Conservation (phyloP, 1,284 basidiomycete genomes). For the Inonotus obliquus region DNA sequence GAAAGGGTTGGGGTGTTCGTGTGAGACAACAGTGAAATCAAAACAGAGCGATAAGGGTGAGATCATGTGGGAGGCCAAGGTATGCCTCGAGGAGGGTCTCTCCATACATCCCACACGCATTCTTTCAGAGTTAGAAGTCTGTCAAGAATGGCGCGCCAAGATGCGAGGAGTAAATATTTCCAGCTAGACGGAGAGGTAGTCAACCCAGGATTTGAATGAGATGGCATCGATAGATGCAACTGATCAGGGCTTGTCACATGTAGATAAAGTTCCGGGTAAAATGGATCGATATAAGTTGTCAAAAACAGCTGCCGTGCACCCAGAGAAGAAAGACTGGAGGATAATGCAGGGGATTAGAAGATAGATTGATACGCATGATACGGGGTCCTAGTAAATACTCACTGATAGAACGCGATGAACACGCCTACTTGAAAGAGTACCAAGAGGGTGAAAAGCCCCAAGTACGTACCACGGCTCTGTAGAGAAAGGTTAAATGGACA, state of each 20-base stretch:
- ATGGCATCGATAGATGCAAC: conserved; percentile 30
- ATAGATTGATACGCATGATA: not conserved
- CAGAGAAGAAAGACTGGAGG: conserved; percentile 33
- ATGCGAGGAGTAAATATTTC: not conserved
- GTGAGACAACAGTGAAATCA: not conserved
- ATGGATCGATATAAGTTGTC: conserved; percentile 67
- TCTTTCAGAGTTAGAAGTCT: conserved; percentile 8
- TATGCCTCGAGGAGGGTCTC: conserved; percentile 14
- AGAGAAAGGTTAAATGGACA: not conserved
- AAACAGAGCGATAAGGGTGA: not conserved
- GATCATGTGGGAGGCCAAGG: conserved; percentile 18
- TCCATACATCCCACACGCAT: conserved; percentile 11
- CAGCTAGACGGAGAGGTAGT: conserved; percentile 1
- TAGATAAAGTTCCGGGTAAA: conserved; percentile 61
- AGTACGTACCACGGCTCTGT: not conserved
- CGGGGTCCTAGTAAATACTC: not conserved
- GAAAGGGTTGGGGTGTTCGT: not conserved
- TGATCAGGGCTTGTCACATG: conserved; percentile 45
- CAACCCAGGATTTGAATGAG: conserved; percentile 1
- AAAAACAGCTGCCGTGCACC: conserved; percentile 44
- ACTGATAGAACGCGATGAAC: conserved; percentile 15
- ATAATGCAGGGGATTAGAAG: not conserved
- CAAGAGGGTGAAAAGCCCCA: conserved; percentile 1
- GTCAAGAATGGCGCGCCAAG: conserved; percentile 9
- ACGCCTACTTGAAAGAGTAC: conserved; percentile 7